Base-by-base conservation (phyloP, 1,139 yeast genomes). In the Scheffersomyces quercinus region DNA sequence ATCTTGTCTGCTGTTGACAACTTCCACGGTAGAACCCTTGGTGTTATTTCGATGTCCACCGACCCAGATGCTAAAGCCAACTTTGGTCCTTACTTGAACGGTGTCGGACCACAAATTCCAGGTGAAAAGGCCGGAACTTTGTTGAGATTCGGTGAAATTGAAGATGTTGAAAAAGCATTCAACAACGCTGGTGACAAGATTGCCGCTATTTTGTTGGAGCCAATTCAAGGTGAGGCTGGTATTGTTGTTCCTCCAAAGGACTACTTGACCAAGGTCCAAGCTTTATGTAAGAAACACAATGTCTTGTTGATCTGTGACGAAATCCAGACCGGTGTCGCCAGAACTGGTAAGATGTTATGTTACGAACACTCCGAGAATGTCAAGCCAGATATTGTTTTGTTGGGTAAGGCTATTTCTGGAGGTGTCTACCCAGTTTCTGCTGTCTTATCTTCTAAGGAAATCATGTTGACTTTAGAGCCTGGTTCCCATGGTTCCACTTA, bases 181-280 rank as follows among this genome's bases (percentile, higher is more conserved):
- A 73, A 77, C 54, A 82, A 82, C 47, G 93, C 95, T 28, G 97
- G 97, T 51, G 95, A 88, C 66, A 85, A 84, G 64, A 83, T 91
- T 53, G 96, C 97, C 36, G 98, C 97, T 35, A 82, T 91, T 53
- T 73, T 91, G 54, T 81, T 91, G 55, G 99, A 91, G 70, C 98
- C 98, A 50, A 91, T 91, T 60, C 99, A 91, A 69, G 99, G 99
- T 65, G 99, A 91, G 68, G 99, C 99, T 31, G 99, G 98, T 57
- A 91, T 91, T 54, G 95, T 91, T 32, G 97, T 91, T 26, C 98
- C 98, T 43, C 95, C 95, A 52, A 72, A 68, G 43, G 95, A 81
- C 58, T 91, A 91, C 72, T 79, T 91, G 54, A 68, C 83, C 45
- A 72, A 75, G 55, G 97, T 91, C 30, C 81, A 81, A 55, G 82